These are phyloP conservation scores for Mycena belliarum DNA, from an alignment of 768 basidiomycete genomes.

Conservation along the genomic window DNA sequence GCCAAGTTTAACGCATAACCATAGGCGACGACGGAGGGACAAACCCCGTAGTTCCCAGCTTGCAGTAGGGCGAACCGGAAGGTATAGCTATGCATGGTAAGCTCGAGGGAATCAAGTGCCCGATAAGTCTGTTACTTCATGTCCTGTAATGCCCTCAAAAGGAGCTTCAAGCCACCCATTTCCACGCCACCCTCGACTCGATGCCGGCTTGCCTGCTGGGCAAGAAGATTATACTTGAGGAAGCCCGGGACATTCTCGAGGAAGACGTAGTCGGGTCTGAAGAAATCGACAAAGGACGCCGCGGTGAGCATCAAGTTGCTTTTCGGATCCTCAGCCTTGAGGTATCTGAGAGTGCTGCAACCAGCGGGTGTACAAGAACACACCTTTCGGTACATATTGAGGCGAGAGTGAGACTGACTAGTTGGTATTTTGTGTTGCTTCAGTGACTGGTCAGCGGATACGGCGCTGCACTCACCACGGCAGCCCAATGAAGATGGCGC, in stretches of 20 bases:
- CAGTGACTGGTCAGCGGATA: not conserved
- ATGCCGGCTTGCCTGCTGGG: conserved; percentile 41
- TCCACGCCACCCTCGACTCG: conserved; percentile 62
- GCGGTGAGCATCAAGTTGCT: conserved; percentile 68
- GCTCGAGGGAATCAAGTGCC: not conserved
- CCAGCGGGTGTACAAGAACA: not conserved
- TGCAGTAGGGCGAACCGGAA: conserved; percentile 51
- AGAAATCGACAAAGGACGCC: conserved; percentile 50
- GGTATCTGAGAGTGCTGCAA: not conserved
- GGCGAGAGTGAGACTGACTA: conserved; percentile 71
- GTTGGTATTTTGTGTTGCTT: too few species aligned
- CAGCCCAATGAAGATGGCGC: conserved; percentile 69
- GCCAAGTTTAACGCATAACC: too few species aligned
- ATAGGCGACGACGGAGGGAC: too few species aligned
- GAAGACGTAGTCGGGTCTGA: conserved; percentile 42
- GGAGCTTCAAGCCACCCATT: conserved; percentile 75
- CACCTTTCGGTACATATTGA: conserved; percentile 67
- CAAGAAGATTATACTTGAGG: conserved; percentile 42
- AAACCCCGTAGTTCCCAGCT: conserved; percentile 53
- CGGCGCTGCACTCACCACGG: conserved; percentile 56
- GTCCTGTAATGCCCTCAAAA: conserved; percentile 58
- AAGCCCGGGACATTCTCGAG: conserved; percentile 62
- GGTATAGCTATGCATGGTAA: conserved; percentile 45
- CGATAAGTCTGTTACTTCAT: conserved; percentile 58
- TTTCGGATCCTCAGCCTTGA: conserved; percentile 58